phyloP scores from a whole-genome alignment of 495 filamentous ascomycete species.

The Chlorociboria aeruginascens region DNA sequence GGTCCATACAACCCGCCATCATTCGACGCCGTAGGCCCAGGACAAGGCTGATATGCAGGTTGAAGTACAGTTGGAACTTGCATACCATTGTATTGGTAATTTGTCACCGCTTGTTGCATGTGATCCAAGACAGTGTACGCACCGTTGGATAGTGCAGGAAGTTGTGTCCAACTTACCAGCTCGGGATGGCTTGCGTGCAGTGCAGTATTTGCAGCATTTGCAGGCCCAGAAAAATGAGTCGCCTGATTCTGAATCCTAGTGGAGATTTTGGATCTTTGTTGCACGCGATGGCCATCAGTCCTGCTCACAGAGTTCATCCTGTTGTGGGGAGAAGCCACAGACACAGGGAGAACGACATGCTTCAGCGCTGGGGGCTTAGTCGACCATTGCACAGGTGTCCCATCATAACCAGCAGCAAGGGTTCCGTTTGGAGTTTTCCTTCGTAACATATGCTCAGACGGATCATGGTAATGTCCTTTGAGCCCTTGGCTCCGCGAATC shows the following conservation, averaged over 20 bases:
- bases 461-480: slow-evolving; percentile 12
- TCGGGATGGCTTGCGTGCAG: slow-evolving; percentile 3
- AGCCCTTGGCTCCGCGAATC: slow-evolving; percentile 2
- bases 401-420: slow-evolving; percentile 88
- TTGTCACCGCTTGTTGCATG: slow-evolving; percentile 8
- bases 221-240: slow-evolving; percentile 9
- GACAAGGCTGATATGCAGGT: slow-evolving; percentile 55
- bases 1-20: slow-evolving; percentile 60
- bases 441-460: slow-evolving; percentile 65
- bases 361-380: slow-evolving; percentile 71
- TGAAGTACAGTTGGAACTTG: slow-evolving; percentile 56
- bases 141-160: slow-evolving; percentile 6
- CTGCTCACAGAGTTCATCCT: background rate
- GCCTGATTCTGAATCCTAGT: slow-evolving; percentile 15
- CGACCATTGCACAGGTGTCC: slow-evolving; percentile 61
- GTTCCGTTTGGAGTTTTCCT: slow-evolving; percentile 93
- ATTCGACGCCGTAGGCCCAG: slow-evolving; percentile 64
- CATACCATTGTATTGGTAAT: slow-evolving; percentile 13
- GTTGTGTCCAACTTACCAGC: slow-evolving; percentile 5
- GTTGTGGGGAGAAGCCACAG: slow-evolving; percentile 3
- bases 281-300: background rate
- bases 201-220: slow-evolving; percentile 11
- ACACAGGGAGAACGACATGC: slow-evolving; percentile 64
- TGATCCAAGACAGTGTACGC: slow-evolving; percentile 12
- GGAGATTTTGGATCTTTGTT: slow-evolving; percentile 8